Percentiles rank a stretch among this genome's conserved stretches.
phyloP scores from a whole-genome alignment of 169 alveolate genomes.

The Plasmodium yoelii region DNA sequence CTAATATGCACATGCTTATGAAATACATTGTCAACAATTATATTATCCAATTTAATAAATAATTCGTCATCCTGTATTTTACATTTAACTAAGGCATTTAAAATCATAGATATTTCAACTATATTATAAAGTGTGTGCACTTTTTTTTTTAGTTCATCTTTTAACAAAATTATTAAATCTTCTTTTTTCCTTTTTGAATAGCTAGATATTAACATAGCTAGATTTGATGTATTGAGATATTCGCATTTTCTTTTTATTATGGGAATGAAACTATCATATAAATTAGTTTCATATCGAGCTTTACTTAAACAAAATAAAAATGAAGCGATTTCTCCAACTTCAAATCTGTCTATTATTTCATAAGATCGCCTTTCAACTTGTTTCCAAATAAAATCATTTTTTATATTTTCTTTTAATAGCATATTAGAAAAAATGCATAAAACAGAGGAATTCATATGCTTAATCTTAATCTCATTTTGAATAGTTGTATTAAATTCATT shows the following conservation, averaged over 20 bases:
- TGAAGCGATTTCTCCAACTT: slow-evolving; percentile 65
- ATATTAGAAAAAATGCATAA: slow-evolving; percentile 73
- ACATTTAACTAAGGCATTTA: slow-evolving; percentile 68
- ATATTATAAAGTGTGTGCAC: slow-evolving; percentile 51
- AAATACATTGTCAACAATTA: slow-evolving; percentile 51
- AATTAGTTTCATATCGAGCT: slow-evolving; percentile 63
- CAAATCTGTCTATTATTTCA: slow-evolving; percentile 67
- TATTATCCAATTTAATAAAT: slow-evolving; percentile 37
- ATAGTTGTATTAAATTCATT: slow-evolving; percentile 20
- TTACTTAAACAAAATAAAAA: slow-evolving; percentile 75
- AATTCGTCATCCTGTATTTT: slow-evolving; percentile 65
- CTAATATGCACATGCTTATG: slow-evolving; percentile 56
- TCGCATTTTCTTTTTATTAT: slow-evolving; percentile 62
- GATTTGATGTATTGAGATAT: slow-evolving; percentile 70
- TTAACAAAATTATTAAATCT: slow-evolving; percentile 51
- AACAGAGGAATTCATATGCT: slow-evolving; percentile 74
- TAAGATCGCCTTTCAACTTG: slow-evolving; percentile 61
- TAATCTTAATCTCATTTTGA: slow-evolving; percentile 44
- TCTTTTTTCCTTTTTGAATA: slow-evolving; percentile 64
- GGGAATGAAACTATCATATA: slow-evolving; percentile 73
- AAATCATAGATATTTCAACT: slow-evolving; percentile 74
- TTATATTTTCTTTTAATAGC: slow-evolving; percentile 63
- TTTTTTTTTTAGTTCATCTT: slow-evolving; percentile 71
- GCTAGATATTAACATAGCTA: slow-evolving; percentile 72
- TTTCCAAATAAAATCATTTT: slow-evolving; percentile 68